Base-by-base conservation (phyloP, 2,329 filamentous ascomycete species). In the Epichloe aotearoae region DNA sequence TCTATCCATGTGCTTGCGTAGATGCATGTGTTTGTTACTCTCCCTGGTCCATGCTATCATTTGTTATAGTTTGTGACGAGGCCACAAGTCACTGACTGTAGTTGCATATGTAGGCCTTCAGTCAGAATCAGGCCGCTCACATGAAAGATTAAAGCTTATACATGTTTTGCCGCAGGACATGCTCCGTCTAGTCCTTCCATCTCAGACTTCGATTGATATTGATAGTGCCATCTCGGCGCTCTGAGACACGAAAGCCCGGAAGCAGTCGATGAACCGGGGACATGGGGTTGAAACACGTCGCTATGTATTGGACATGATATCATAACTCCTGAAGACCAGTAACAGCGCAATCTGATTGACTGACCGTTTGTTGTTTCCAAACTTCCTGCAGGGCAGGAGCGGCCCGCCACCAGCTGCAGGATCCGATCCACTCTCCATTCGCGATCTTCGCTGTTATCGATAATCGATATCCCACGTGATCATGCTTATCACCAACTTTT, bases 401-500 rank as follows among this genome's bases (percentile, higher is more conserved):
- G 42, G 42, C 14, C 42, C 42, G 23, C 42, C 42, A 45, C 23
- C 42, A 42, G 15, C 40, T 42, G 40, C 40, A 46, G 14, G 8
- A 46, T 37, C 17, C 20, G 14, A 30, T 10, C 30, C 10, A 11
- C 30, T 19, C 33, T 10, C 30, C 10, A 11, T 10, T 19, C 33
- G 5, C 42, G n/a, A 44, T 11, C 3, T 44, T n/a, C 39, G 17
- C 26, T 36, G 7, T 47, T 62, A 63, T 64, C 61, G 57, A 60
- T 59, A 60, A 56, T 5, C 3, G 1, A 20, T 5, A 30, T 40
- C 51, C 55, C 57, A 59, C 59, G 57, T 61, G 57, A 58, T 51
- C 19, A 15, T 10, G 43, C 53, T 59, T 60, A 62, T 61, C 57
- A 52, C 50, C 52, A 47, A 55, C 54, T 59, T 64, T 65, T 65